Evolutionary conservation across 2,329 filamentous ascomycete genomes (phyloP).

Genomic region (Colletotrichum endophyticum): DNA sequence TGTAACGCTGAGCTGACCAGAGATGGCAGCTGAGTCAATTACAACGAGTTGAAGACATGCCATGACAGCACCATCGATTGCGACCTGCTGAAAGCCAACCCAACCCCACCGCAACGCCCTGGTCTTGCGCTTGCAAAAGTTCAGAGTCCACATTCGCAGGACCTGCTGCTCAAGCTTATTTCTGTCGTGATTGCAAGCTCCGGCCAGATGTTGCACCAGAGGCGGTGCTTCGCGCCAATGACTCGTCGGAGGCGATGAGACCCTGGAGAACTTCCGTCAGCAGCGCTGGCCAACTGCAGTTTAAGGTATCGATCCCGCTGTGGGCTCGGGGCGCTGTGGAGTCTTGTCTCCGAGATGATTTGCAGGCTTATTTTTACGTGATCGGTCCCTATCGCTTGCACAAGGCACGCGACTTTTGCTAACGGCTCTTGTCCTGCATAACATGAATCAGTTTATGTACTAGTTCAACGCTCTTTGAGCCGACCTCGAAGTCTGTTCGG

Average conservation of each 20-base stretch:
- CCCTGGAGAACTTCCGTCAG: neutral
- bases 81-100: neutral
- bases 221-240: neutral
- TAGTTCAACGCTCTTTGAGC: neutral
- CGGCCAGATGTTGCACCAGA: neutral
- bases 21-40: neutral
- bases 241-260: neutral
- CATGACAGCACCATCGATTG: neutral
- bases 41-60: neutral
- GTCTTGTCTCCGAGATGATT: neutral
- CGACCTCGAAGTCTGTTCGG: neutral
- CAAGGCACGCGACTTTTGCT: neutral
- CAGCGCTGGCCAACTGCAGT: constrained; percentile 3
- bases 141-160: neutral
- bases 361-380: neutral
- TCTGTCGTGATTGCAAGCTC: neutral
- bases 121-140: neutral
- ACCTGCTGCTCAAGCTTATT: neutral
- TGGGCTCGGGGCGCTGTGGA: neutral
- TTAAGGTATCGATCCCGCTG: constrained; percentile 3
- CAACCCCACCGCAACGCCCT: neutral
- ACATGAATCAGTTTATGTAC: neutral
- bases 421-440: neutral
- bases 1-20: neutral
- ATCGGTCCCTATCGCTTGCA: neutral